A percentile compares a stretch with the other conserved stretches of the same genome.
These are phyloP conservation scores for Naganishia antarctica DNA, from an alignment of 768 basidiomycete species.

Conservation along the genomic window DNA sequence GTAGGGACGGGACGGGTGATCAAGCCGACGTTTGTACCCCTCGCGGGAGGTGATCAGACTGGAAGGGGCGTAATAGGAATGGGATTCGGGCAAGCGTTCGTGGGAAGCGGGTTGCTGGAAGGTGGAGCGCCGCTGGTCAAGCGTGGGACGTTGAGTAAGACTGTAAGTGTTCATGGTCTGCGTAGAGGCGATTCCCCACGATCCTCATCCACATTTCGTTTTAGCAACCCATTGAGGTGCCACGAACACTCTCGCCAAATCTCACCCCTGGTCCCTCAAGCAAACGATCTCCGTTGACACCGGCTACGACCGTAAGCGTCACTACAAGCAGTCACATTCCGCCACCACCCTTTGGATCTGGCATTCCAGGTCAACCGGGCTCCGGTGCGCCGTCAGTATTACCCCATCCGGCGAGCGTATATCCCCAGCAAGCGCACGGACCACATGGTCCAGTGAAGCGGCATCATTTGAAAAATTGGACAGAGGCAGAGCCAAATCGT, in stretches of 20 bases:
- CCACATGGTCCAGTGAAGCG: not conserved
- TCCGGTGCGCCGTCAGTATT: not conserved
- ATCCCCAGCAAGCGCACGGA: not conserved
- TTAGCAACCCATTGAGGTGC: not conserved
- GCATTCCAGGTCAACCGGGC: slow-evolving; percentile 13
- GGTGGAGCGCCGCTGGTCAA: slow-evolving; percentile 17
- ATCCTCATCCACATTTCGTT: not conserved
- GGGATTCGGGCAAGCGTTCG: slow-evolving; percentile 2
- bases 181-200: no score
- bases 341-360: slow-evolving; percentile 15
- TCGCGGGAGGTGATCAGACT: not conserved
- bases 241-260: not conserved
- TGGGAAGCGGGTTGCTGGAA: slow-evolving; percentile 18
- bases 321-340: slow-evolving; percentile 12
- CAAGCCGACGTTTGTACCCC: not conserved
- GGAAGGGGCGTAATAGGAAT: slow-evolving; percentile 4
- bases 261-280: no score
- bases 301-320: slow-evolving; percentile 1
- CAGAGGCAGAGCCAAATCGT: slow-evolving; percentile 16
- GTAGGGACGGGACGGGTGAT: not conserved
- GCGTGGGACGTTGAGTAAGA: slow-evolving; percentile 3
- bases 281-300: slow-evolving; percentile 3
- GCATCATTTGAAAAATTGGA: slow-evolving; percentile 17
- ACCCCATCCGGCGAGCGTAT: not conserved
- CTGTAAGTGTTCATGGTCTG: not conserved